These are phyloP conservation scores for Serendipita sp. DNA, from an alignment of 768 basidiomycete species.

Conservation along the genomic window DNA sequence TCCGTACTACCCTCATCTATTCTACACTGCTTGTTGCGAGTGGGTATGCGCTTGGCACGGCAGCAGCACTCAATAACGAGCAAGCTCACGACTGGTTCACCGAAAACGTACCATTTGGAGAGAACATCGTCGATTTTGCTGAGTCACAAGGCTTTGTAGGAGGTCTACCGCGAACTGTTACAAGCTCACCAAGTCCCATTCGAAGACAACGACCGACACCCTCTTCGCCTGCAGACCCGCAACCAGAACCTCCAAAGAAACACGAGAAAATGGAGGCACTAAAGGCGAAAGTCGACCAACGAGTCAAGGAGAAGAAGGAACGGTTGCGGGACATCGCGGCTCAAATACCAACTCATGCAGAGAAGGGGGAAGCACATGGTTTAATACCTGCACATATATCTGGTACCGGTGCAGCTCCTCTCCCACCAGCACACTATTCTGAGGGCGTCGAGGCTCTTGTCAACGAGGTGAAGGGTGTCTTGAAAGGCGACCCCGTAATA, in stretches of 20 bases:
- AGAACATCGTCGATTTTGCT: conserved; percentile 62
- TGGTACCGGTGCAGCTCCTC: background rate
- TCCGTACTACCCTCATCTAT: conserved; percentile 50
- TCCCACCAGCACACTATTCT: conserved; percentile 23
- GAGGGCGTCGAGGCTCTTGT: conserved; percentile 56
- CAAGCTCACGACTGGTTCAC: conserved; percentile 78
- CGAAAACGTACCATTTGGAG: conserved; percentile 62
- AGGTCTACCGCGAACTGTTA: background rate
- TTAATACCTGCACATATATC: background rate
- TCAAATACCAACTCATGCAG: conserved; percentile 34
- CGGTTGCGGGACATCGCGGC: conserved; percentile 29
- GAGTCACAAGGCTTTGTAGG: conserved; percentile 52
- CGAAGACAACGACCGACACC: conserved; percentile 3
- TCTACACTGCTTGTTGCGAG: conserved; percentile 51
- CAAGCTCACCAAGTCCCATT: background rate
- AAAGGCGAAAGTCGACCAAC: conserved; percentile 26
- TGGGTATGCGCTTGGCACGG: conserved; percentile 73
- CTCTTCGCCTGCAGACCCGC: background rate
- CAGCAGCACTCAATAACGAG: conserved; percentile 61
- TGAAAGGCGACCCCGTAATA: conserved; percentile 29
- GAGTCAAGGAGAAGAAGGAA: conserved; percentile 30
- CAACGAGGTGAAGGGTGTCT: conserved; percentile 54
- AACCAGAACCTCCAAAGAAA: conserved; percentile 11
- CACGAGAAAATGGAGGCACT: conserved; percentile 16
- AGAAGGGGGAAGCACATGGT: conserved; percentile 18